A percentile compares a stretch with the other conserved stretches of the same genome.
Evolutionary conservation across 2,329 filamentous ascomycete genomes (phyloP).

Genomic region (Chaetomium sp.): DNA sequence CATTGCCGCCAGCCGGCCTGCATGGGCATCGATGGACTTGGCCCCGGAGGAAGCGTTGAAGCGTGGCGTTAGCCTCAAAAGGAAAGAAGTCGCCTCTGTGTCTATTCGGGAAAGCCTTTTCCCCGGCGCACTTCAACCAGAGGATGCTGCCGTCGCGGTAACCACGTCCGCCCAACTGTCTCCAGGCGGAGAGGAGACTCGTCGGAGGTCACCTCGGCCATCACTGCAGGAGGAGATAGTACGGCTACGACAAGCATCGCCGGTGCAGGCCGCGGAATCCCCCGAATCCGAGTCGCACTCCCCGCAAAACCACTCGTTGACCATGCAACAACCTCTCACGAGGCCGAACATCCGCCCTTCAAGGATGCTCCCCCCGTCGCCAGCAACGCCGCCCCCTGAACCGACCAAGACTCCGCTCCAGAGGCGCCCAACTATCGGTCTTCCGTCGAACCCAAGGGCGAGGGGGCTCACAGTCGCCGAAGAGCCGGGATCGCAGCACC

Average conservation of each 20-base stretch:
- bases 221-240: slow-evolving; percentile 30
- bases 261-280: neutral
- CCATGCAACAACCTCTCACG: slow-evolving; percentile 18
- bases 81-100: slow-evolving; percentile 43
- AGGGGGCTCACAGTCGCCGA: slow-evolving; percentile 40
- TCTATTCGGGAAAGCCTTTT: slow-evolving; percentile 30
- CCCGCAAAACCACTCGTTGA: slow-evolving; percentile 20
- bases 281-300: slow-evolving; percentile 3
- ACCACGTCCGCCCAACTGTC: slow-evolving; percentile 55
- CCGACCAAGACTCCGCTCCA: slow-evolving; percentile 47
- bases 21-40: slow-evolving; percentile 42
- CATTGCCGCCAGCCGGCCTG: slow-evolving; percentile 42
- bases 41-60: slow-evolving; percentile 41
- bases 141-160: slow-evolving; percentile 38
- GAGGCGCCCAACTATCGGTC: slow-evolving; percentile 49
- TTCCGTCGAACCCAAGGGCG: slow-evolving; percentile 52
- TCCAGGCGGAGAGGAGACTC: slow-evolving; percentile 52
- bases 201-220: slow-evolving; percentile 55
- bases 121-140: slow-evolving; percentile 35
- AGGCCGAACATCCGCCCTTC: slow-evolving; percentile 39
- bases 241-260: neutral
- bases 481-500: slow-evolving; percentile 41
- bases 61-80: slow-evolving; percentile 43
- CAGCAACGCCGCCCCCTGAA: slow-evolving; percentile 40
- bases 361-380: slow-evolving; percentile 36